A percentile compares a stretch with the other conserved stretches of the same genome.
phyloP scores from a whole-genome alignment of 305 asterid genomes.

The Nicotiana rustica region DNA sequence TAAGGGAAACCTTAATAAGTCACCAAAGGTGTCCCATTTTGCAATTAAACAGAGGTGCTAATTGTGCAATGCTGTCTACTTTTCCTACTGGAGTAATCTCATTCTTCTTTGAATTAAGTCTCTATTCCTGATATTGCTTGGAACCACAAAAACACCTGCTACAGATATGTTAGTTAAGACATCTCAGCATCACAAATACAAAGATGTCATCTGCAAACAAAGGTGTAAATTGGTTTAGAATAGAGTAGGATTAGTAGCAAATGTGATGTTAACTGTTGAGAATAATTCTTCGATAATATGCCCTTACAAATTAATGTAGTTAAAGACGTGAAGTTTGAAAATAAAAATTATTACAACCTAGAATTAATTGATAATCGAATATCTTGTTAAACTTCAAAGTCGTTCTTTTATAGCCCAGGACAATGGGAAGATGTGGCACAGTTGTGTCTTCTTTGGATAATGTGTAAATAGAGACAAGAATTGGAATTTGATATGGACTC shows the following conservation, averaged over 20 bases:
- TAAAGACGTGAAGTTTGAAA: background rate
- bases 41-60: background rate
- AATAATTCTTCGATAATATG: background rate
- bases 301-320: background rate
- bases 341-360: background rate
- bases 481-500: slow-evolving; percentile 1
- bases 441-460: slow-evolving; percentile 19
- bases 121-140: background rate
- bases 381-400: background rate
- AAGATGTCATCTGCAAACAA: background rate
- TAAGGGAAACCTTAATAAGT: background rate
- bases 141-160: background rate
- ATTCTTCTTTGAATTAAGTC: background rate
- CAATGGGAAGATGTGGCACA: slow-evolving; percentile 13
- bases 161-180: background rate
- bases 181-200: background rate
- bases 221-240: background rate
- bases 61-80: background rate
- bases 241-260: background rate
- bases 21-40: background rate
- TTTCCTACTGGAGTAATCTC: background rate
- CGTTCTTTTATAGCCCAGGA: background rate
- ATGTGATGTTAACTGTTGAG: background rate
- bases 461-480: background rate
- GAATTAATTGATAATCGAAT: background rate